Evolutionary conservation across 2,329 filamentous ascomycete species (phyloP).

Genomic region (Ophiostoma sp.): DNA sequence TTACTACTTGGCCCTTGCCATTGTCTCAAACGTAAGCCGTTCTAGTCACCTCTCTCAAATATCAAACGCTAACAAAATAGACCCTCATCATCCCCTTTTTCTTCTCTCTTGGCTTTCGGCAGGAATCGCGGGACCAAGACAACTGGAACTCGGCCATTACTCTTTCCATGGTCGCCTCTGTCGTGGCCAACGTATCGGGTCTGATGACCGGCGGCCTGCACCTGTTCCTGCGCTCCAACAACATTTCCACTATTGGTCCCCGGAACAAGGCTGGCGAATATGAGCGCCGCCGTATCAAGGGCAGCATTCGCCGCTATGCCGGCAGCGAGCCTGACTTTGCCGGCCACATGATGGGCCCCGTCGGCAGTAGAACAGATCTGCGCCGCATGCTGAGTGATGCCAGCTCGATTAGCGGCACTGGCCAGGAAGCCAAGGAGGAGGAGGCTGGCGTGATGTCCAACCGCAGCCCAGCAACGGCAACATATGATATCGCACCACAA

Average conservation of each 20-base stretch:
- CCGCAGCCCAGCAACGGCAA: conserved; percentile 27
- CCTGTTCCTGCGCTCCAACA: conserved; percentile 60
- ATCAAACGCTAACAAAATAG: too few species aligned
- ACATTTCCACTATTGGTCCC: conserved; percentile 49
- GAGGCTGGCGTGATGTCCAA: conserved; percentile 30
- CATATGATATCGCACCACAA: conserved; percentile 20
- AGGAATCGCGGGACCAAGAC: conserved; percentile 30
- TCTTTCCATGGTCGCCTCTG: conserved; percentile 58
- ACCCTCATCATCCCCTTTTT: conserved; percentile 60
- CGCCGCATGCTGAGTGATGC: conserved; percentile 35
- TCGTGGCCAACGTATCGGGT: conserved; percentile 61
- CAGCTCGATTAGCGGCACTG: conserved; percentile 30
- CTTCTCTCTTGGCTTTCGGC: conserved; percentile 46
- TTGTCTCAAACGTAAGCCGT: conserved; percentile 42
- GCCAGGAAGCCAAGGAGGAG: conserved; percentile 32
- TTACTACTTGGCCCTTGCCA: conserved; percentile 56
- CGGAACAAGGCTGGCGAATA: conserved; percentile 44
- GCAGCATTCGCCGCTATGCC: conserved; percentile 38
- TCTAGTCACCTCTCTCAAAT: too few species aligned
- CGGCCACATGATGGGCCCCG: conserved; percentile 35
- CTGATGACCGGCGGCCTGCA: conserved; percentile 61
- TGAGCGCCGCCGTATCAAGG: conserved; percentile 41
- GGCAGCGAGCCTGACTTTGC: conserved; percentile 31
- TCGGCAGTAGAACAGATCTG: conserved; percentile 29
- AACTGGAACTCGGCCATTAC: conserved; percentile 38